These are phyloP conservation scores for Cyphellophora europaea DNA, from an alignment of 2,329 filamentous ascomycete species.

Conservation along the genomic window DNA sequence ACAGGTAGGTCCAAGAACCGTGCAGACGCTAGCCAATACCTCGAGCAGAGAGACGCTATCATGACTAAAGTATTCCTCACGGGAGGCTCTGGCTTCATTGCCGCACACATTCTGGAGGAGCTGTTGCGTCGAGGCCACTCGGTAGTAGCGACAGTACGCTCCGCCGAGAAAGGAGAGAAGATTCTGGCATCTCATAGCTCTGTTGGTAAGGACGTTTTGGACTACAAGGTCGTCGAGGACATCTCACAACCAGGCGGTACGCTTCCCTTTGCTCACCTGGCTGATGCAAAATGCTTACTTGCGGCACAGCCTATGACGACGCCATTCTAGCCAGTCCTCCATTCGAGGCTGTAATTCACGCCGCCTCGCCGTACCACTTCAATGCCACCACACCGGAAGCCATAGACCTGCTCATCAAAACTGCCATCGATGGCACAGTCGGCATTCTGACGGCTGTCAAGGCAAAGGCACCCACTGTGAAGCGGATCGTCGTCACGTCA, in stretches of 20 bases:
- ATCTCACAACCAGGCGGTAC: conserved; percentile 57
- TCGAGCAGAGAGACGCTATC: background rate
- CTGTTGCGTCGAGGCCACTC: conserved; percentile 47
- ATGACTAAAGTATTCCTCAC: conserved; percentile 21
- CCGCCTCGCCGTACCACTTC: conserved; percentile 63
- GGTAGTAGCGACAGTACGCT: conserved; percentile 53
- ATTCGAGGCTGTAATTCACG: conserved; percentile 66
- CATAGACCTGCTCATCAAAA: conserved; percentile 49
- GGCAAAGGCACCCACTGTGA: conserved; percentile 53
- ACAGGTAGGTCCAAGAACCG: too few species aligned
- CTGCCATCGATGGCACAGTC: conserved; percentile 53
- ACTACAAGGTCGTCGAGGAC: conserved; percentile 60
- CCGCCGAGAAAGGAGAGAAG: conserved; percentile 49
- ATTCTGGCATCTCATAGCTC: conserved; percentile 45
- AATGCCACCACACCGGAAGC: conserved; percentile 59
- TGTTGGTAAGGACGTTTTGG: conserved; percentile 45
- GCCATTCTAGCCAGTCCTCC: conserved; percentile 51
- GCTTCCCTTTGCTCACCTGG: too few species aligned
- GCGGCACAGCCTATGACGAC: conserved; percentile 59
- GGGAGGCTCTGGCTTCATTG: conserved; percentile 55
- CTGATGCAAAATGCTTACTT: too few species aligned
- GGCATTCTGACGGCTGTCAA: conserved; percentile 53
- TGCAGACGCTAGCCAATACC: background rate
- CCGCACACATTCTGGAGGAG: conserved; percentile 50
- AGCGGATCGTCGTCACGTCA: conserved; percentile 61